Evolutionary conservation across 495 filamentous ascomycete genomes (phyloP), one percentile per base, ranked within the genome.

Genomic region (Neurospora sp.): DNA sequence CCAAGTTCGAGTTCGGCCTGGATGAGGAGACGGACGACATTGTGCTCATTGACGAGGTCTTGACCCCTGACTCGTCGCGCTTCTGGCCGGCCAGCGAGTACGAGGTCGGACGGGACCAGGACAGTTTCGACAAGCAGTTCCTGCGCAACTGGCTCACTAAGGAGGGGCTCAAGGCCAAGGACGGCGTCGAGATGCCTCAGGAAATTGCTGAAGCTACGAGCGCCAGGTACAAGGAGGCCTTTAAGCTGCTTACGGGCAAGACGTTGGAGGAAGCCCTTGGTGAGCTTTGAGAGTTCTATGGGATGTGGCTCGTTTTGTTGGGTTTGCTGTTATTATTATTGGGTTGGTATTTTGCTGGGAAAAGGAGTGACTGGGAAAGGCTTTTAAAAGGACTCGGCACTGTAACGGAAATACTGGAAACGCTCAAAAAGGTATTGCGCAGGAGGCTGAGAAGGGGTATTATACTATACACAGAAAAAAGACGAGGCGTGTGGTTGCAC

Each of bases 111-210:
- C 84, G 85, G 42, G 86, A 91, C 28, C 94, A 97, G 84, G 85
- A 89, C 71, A 94, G 92, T 82, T 94, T 84, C 71, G 95, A 98
- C 79, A 98, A 99, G 88, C 96, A 98, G 86, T 92, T 87, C 76
- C 76, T 98, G 78, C 85, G 95, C 28, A 91, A 98, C 82, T 99
- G 94, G 94, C 81, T 99, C 79, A 90, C 88, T 1, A 77, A 76
- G 43, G 84, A 90, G 72, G 92, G 92, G 1, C 78, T 95, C 73
- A 94, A 92, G 38, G 92, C 90, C 42, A 86, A 84, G 77, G 82
- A 83, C 7, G 90, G 88, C 28, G 92, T 95, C 19, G 84, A 83
- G 69, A 89, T 96, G 85, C 90, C 89, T 0, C 84, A 87, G n/a
- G 89, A 91, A 48, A 85, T 94, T 72, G 85, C 86, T 38, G 78